Evolutionary conservation across 306 rosid species (phyloP), one percentile per base, ranked within the genome.

Genomic region (Quercus parvula): DNA sequence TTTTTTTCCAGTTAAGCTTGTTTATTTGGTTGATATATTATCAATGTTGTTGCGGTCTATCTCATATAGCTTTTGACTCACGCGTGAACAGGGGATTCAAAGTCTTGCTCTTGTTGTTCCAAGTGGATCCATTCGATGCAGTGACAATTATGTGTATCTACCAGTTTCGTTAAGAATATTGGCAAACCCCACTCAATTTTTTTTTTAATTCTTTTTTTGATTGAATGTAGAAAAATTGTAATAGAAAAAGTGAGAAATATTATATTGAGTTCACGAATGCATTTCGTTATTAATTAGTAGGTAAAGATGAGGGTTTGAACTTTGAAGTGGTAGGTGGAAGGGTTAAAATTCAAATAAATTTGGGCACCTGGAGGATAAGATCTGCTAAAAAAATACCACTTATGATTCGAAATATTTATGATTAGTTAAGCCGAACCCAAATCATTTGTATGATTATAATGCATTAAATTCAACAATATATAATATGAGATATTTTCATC

Each of bases 41-140:
- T 20, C 52, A 28, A 38, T 24, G 85, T 25, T 90, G 90, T 88
- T 90, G 98, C 93, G 92, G 22, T 90, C 89, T 89, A 83, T 92
- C 96, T 88, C 49, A 51, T 9, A 66, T 77, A 38, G 44, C 85
- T 88, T 91, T 89, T 85, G 91, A 83, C 87, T 77, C 78, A 72
- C 88, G 85, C 86, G 91, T 87, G 88, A 80, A 70, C 70, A 12
- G 51, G 46, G 61, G 74, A 86, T 73, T 85, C 81, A 62, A 85
- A 77, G 52, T 22, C 51, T 14, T 24, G 28, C 83, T 63, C 76
- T 56, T 64, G 75, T 27, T 24, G 81, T 19, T 17, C 71, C 88
- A 86, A 74, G 82, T 87, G 92, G 77, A 89, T 41, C 56, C n/a
- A 30, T 55, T 44, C n/a, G 6, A 77, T 86, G 71, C 52, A 4